Percentiles rank a stretch among this genome's conserved stretches.
These are phyloP conservation scores for Darksidea phi DNA, from an alignment of 495 filamentous ascomycete species.

Conservation along the genomic window DNA sequence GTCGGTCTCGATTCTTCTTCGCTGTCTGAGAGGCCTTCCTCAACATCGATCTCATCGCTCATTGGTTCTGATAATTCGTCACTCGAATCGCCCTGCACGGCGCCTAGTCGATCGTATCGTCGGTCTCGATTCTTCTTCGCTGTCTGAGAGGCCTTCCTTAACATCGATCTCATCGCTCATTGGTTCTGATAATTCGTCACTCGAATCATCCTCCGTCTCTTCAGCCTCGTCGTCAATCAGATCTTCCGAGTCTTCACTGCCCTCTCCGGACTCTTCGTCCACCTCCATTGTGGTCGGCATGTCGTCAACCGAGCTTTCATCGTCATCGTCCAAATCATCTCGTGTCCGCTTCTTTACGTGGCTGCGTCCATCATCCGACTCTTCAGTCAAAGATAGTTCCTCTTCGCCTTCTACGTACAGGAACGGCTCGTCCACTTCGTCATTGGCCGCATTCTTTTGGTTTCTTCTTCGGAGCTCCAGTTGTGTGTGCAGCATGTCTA, in stretches of 20 bases:
- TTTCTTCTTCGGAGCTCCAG: conserved; percentile 71
- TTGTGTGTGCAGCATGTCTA: conserved; percentile 88
- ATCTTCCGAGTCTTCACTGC: conserved; percentile 32
- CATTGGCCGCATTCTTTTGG: conserved; percentile 48
- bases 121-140: conserved; percentile 29
- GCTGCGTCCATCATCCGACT: conserved; percentile 37
- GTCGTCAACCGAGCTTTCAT: conserved; percentile 35
- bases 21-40: conserved; percentile 35
- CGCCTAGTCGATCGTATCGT: conserved; percentile 23
- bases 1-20: conserved; percentile 30
- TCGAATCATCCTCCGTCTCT: conserved; percentile 43
- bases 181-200: conserved; percentile 38
- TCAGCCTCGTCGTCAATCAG: conserved; percentile 44
- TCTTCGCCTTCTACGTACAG: conserved; percentile 79
- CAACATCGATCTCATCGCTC: conserved; percentile 39
- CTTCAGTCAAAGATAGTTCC: conserved; percentile 31
- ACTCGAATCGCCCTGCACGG: conserved; percentile 38
- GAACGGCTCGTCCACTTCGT: conserved; percentile 71
- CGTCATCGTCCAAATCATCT: conserved; percentile 27
- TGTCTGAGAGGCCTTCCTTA: conserved; percentile 38
- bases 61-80: conserved; percentile 40
- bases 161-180: conserved; percentile 39
- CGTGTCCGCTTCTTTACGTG: conserved; percentile 26
- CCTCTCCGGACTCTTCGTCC: conserved; percentile 29
- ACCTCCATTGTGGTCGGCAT: conserved; percentile 38